Conservation (phyloP, 2,329 filamentous ascomycete genomes). For the Fusarium poae region DNA sequence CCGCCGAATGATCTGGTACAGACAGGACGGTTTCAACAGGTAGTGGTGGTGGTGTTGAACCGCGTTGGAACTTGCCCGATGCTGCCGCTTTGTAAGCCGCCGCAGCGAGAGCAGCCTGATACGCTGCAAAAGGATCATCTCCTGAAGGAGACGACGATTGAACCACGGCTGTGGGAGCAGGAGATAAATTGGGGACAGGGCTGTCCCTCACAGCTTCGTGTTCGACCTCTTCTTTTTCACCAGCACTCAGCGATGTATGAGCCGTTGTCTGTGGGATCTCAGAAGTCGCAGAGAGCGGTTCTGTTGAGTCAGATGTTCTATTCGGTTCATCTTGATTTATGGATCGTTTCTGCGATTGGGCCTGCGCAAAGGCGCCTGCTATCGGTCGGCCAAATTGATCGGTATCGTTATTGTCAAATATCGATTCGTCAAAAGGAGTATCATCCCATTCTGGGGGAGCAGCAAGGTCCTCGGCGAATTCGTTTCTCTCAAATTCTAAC, state of each 20-base stretch:
- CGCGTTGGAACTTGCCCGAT: constrained; percentile 79
- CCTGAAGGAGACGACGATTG: constrained; percentile 21
- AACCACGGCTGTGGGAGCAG: constrained; percentile 19
- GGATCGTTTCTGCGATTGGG: constrained; percentile 61
- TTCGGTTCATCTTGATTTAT: constrained; percentile 52
- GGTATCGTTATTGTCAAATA: constrained; percentile 78
- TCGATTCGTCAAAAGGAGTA: constrained; percentile 76
- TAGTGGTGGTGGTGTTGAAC: constrained; percentile 61
- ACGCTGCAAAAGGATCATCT: constrained; percentile 65
- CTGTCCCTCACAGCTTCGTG: constrained; percentile 20
- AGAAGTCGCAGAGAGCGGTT: constrained; percentile 61
- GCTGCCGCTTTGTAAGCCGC: constrained; percentile 82
- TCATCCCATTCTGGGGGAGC: constrained; percentile 61
- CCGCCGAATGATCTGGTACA: constrained; percentile 27
- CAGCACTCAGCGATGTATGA: constrained; percentile 63
- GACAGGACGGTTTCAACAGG: constrained; percentile 43
- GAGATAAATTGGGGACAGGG: constrained; percentile 19
- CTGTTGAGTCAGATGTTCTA: constrained; percentile 62
- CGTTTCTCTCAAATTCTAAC: constrained; percentile 59
- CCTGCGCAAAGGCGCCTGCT: constrained; percentile 68
- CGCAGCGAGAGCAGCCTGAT: constrained; percentile 86
- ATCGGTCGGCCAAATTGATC: constrained; percentile 72
- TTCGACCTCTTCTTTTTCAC: constrained; percentile 32
- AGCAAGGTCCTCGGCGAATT: constrained; percentile 62
- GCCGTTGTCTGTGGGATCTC: constrained; percentile 62